Base-by-base conservation (phyloP, 495 filamentous ascomycete genomes). In the Daldinia bambusicola region DNA sequence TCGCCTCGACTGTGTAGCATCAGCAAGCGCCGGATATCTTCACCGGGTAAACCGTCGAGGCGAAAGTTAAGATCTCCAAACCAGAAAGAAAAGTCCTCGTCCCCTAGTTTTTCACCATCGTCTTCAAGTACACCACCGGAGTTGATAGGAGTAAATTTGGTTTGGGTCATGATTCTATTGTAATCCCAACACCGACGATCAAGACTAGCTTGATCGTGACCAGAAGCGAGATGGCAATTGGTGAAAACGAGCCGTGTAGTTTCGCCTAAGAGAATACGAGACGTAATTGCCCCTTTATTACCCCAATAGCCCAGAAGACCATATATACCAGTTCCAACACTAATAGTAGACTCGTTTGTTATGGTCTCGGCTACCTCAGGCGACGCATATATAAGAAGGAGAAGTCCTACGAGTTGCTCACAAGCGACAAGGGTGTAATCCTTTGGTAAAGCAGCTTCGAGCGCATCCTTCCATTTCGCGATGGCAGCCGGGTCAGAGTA, bases 11-110 rank as follows among this genome's bases (percentile, higher is more conserved):
- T 90, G 76, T 98, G 94, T 18, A 96, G 84, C 79, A 89, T 90
- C 31, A 99, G 85, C 6, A 98, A 86, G 56, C 89, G 87, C 22
- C 96, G 87, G 36, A 99, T 95, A 78, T 98, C 96, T 53, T 93
- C 92, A 0, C 92, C 93, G 0, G 95, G 91, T 5, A 98, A 88
- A 52, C 89, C 91, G 50, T 97, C 93, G 0, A 99, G 83, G 37
- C 96, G 86, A 74, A 97, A 99, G 78, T 99, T 99, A 8, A 99
- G 84, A 79, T 99, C 96, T 20, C 96, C 96, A 77, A 97, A 93
- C 93, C 94, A 98, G 72, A 98, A 97, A 1, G 90, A 86, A 79
- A 97, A 94, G 76, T 98, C 95, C 67, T 95, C 93, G 52, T 93
- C 90, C 1, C 93, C 94, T 66, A 99, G 90, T n/a, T 80, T 82